Base-by-base conservation (phyloP, 495 filamentous ascomycete genomes). In the Tuber microsphaerosporum region DNA sequence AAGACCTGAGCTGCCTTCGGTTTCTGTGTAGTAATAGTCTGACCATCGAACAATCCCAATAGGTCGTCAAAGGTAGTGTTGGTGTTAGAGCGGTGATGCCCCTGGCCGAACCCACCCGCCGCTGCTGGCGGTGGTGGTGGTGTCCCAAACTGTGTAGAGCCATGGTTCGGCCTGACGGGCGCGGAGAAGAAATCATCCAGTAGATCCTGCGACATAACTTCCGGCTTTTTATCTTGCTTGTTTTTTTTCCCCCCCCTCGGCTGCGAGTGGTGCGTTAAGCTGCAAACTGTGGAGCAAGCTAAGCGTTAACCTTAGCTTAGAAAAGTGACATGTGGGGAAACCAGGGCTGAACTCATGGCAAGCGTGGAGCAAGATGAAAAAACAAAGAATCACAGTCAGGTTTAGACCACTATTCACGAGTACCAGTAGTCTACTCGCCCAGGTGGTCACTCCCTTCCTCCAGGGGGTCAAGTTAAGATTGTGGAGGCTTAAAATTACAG, bases 181-280 rank as follows among this genome's bases (percentile, higher is more conserved):
- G 73, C 31, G 26, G 76, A 73, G 73, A 78, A 76, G 76, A 83
- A 82, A 41, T 83, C 81, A 44, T 73, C 77, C 19, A 83, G 79
- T 39, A 82, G 74, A 44, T 83, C 81, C 68, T 82, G 81, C n/a
- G 81, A 82, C 81, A 83, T 83, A 48, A 34, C 44, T 68, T 42
- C 37, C 19, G 56, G 48, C 72, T 74, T 74, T 74, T 69, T 39
- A 56, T 73, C 34, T 56, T n/a, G 19, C 14, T 41, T 39, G 7
- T 43, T 45, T 42, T 45, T 42, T 69, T 34, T 69, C 51, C 41
- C 41, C 31, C 42, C 26, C 17, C 43, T 56, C 26, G 5, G 7
- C 61, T 74, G 46, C 31, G 31, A 43, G 26, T 70, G 26, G 14
- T 41, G 26, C 4, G 26, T 14, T 65, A 65, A 65, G 56, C 56